Conservation (phyloP, 192 early-diverging fungal species). For the Jimgerdemannia flammicorona region DNA sequence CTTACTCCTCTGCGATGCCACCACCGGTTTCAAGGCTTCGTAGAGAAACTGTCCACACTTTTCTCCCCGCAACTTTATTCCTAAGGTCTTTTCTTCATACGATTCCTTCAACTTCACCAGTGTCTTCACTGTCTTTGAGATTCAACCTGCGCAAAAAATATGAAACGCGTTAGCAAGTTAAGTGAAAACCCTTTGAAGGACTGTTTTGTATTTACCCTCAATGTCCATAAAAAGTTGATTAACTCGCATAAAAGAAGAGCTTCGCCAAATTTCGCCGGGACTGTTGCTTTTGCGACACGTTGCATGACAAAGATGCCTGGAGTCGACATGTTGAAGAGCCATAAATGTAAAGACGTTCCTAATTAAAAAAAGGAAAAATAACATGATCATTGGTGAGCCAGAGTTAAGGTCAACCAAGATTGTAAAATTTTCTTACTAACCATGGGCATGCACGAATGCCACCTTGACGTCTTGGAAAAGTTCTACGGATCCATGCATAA, state of each 20-base stretch:
- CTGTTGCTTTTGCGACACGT: neutral
- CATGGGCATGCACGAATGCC: neutral
- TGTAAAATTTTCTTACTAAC: constrained; percentile 1
- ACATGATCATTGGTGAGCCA: neutral
- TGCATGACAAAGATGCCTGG: neutral
- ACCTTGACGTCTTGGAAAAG: neutral
- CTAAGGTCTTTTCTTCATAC: neutral
- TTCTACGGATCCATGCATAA: neutral
- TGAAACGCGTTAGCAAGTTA: neutral
- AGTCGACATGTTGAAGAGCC: neutral
- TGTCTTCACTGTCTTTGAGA: neutral
- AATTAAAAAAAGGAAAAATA: neutral
- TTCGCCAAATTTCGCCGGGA: neutral
- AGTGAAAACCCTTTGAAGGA: neutral
- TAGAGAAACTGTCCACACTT: neutral
- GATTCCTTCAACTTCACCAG: neutral
- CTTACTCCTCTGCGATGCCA: neutral
- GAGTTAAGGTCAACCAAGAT: neutral
- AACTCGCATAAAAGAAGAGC: neutral
- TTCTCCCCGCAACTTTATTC: neutral
- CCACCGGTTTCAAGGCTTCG: neutral
- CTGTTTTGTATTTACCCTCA: neutral
- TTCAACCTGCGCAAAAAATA: neutral
- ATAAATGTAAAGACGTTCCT: neutral
- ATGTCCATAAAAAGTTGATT: neutral